These are phyloP conservation scores for Candida glaebosa DNA, from an alignment of 805 yeast species.

Conservation along the genomic window DNA sequence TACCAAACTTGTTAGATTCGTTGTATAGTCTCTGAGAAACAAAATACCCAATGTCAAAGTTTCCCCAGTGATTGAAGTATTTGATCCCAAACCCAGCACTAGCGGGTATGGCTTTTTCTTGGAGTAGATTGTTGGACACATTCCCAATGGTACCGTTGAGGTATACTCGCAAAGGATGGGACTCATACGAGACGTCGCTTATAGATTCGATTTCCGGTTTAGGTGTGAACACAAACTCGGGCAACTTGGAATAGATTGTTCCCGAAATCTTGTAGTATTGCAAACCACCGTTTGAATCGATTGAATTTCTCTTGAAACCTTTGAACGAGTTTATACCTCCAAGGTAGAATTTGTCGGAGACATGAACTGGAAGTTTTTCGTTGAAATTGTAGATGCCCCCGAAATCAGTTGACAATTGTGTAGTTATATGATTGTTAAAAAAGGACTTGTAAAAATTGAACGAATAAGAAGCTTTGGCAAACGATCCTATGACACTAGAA, in stretches of 20 bases:
- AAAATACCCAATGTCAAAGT: constrained; percentile 39
- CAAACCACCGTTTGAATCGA: constrained; percentile 77
- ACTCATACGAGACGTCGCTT: constrained; percentile 12
- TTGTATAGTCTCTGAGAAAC: constrained; percentile 22
- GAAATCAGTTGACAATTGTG: constrained; percentile 45
- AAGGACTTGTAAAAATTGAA: constrained; percentile 38
- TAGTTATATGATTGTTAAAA: constrained; percentile 43
- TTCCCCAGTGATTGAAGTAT: constrained; percentile 39
- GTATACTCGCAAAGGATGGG: constrained; percentile 48
- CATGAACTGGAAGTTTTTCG: constrained; percentile 40
- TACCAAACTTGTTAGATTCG: constrained; percentile 18
- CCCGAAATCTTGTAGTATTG: constrained; percentile 54
- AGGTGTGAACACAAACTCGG: constrained; percentile 34
- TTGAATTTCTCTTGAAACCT: constrained; percentile 63
- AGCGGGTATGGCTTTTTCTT: constrained; percentile 19
- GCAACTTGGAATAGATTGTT: constrained; percentile 58
- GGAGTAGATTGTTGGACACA: constrained; percentile 28
- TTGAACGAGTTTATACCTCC: constrained; percentile 77
- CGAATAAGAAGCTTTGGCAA: constrained; percentile 33
- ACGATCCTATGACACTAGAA: constrained; percentile 16
- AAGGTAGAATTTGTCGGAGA: constrained; percentile 76
- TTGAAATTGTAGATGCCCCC: constrained; percentile 51
- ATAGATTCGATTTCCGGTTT: background rate
- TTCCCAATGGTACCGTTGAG: constrained; percentile 66
- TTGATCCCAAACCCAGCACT: constrained; percentile 35